Conservation (phyloP, 2,329 filamentous ascomycete species). For the Pseudocercospora macadamiae region DNA sequence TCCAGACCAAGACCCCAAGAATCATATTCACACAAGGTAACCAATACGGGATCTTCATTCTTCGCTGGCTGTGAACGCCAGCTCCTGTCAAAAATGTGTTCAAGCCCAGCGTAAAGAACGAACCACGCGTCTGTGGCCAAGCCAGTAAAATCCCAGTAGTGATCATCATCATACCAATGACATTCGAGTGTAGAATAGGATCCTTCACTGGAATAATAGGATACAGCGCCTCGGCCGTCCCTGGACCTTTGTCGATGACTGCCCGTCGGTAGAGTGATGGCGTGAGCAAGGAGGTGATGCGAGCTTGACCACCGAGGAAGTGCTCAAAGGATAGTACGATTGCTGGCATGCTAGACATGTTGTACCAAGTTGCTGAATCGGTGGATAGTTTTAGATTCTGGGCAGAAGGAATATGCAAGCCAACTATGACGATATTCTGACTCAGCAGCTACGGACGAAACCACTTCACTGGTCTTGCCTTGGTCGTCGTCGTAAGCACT, state of each 20-base stretch:
- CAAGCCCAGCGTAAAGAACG: slow-evolving; percentile 6
- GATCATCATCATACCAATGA: slow-evolving; percentile 14
- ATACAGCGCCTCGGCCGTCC: slow-evolving; percentile 14
- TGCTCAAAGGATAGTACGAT: slow-evolving; percentile 16
- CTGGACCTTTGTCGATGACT: slow-evolving; percentile 9
- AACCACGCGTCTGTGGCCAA: slow-evolving; percentile 15
- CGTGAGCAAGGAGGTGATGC: slow-evolving; percentile 14
- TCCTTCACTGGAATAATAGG: slow-evolving; percentile 16
- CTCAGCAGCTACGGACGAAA: neutral
- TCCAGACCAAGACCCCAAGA: slow-evolving; percentile 12
- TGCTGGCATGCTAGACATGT: slow-evolving; percentile 8
- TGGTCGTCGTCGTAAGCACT: neutral
- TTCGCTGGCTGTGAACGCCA: slow-evolving; percentile 15
- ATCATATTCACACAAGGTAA: slow-evolving; percentile 14
- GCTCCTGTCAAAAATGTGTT: slow-evolving; percentile 20
- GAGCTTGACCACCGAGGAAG: slow-evolving; percentile 17
- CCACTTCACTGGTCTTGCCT: neutral
- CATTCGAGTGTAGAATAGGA: slow-evolving; percentile 8
- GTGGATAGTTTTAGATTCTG: neutral
- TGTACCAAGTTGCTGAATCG: no score
- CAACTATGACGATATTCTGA: neutral
- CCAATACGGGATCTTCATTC: slow-evolving; percentile 17
- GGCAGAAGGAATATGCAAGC: neutral
- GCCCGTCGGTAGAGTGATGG: slow-evolving; percentile 15
- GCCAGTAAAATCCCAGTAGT: slow-evolving; percentile 13